Base-by-base conservation (phyloP, 2,329 filamentous ascomycete genomes). In the Cladosporium sp. region DNA sequence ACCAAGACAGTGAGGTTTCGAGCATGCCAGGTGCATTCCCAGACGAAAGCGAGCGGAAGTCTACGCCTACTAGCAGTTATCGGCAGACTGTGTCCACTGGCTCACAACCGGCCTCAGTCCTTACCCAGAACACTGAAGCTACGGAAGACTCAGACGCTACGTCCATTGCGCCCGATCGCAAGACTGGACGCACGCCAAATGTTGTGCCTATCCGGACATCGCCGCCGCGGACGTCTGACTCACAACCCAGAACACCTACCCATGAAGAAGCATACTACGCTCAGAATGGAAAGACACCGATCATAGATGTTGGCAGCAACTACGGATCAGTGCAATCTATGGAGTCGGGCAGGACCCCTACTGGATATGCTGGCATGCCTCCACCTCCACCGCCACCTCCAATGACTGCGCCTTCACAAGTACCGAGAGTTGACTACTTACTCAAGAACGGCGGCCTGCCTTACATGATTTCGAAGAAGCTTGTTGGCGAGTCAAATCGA, bases 391-490 rank as follows among this genome's bases (percentile, higher is more conserved):
- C 91, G 2, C 90, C 92, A 0, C 88, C 90, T 0, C 86, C 92
- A 10, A 85, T 88, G 70, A 81, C 88, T 60, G 70, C 84, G 48
- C 83, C 86, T 39, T 83, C 89, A 51, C 88, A 92, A 48, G 85
- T 89, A 14, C 94, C 94, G 0, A 87, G 91, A 67, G 93, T 98
- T 21, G 94, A 98, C 76, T 98, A 98, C 75, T 83, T 98, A 21
- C 84, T 97, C 63, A 92, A 95, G 72, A 90, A 97, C 76, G 94
- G 94, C 46, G 94, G 94, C 0, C 80, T 98, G 21, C 78, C 88
- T 25, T 85, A 90, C 53, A 82, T 88, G 0, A 85, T 95, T 0
- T 88, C 93, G 0, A 91, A 89, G 71, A 87, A 88, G 66, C 87
- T 97, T 61, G 81, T 97, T 8, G 81, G 86, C 65, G 89, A 86